Percentiles rank a stretch among this genome's conserved stretches.
These are phyloP conservation scores for Penicillium sp. DNA, from an alignment of 2,329 filamentous ascomycete genomes.

Conservation along the genomic window DNA sequence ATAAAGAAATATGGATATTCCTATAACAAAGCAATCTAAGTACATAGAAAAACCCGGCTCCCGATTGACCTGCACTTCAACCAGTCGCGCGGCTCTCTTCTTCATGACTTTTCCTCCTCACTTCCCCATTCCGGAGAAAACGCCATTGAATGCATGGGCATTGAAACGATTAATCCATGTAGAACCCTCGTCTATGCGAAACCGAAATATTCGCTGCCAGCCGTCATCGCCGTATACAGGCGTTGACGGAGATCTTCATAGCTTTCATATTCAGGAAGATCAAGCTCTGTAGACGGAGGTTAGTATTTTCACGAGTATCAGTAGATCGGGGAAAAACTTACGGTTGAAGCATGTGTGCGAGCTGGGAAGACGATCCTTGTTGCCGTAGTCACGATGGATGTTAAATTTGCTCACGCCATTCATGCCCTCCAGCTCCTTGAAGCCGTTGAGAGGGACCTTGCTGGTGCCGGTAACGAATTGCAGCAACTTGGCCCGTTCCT, in stretches of 20 bases:
- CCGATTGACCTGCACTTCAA: constrained; percentile 45
- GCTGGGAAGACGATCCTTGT: constrained; percentile 90
- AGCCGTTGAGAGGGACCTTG: constrained; percentile 96
- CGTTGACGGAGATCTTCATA: constrained; percentile 88
- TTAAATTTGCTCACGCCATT: constrained; percentile 98
- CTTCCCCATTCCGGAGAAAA: constrained; percentile 22
- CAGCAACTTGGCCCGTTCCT: constrained; percentile 93
- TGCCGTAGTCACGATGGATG: constrained; percentile 96
- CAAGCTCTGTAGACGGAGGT: constrained; percentile 68
- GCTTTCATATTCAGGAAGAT: constrained; percentile 95
- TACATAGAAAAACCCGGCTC: constrained; percentile 13
- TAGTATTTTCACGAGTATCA: constrained; percentile 27
- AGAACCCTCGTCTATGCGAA: constrained; percentile 67
- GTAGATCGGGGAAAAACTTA: constrained; percentile 56
- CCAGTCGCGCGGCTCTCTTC: constrained; percentile 9
- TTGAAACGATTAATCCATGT: constrained; percentile 14
- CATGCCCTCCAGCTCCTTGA: constrained; percentile 99
- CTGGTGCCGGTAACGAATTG: constrained; percentile 98
- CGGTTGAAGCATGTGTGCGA: constrained; percentile 99
- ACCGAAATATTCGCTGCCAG: constrained; percentile 94
- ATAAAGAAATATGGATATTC: constrained; percentile 18
- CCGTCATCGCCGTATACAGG: constrained; percentile 93
- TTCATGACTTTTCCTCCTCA: constrained; percentile 15
- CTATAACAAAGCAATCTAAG: constrained; percentile 23
- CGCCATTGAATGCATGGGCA: constrained; percentile 39